A percentile compares a stretch with the other conserved stretches of the same genome.
Conservation (phyloP, 257 asterid species). For the Leonotis leonurus region DNA sequence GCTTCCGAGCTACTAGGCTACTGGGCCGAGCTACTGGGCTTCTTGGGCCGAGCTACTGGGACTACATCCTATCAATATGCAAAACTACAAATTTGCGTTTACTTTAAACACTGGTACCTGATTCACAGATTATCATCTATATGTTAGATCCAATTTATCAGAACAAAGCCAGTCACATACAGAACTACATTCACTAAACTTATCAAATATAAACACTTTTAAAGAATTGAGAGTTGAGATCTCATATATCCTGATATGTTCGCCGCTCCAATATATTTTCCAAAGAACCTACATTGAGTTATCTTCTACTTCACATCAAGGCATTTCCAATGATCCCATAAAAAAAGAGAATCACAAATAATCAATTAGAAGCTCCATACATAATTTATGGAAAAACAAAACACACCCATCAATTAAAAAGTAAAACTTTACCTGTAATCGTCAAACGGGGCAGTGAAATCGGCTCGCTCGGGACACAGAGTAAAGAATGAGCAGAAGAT, state of each 20-base stretch:
- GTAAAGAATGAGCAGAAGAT: background rate
- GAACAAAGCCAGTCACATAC: background rate
- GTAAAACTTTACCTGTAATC: conserved; percentile 20
- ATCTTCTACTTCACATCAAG: conserved; percentile 7
- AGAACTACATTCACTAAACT: background rate
- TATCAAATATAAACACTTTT: background rate
- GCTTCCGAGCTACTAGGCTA: too few species aligned
- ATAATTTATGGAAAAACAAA: conserved; percentile 1
- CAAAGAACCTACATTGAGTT: conserved; percentile 12
- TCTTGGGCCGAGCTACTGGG: too few species aligned
- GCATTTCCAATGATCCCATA: conserved; percentile 17
- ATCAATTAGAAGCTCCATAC: background rate
- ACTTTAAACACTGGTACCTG: background rate
- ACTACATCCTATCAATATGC: too few species aligned
- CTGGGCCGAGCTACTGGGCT: too few species aligned
- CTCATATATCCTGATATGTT: conserved; percentile 12
- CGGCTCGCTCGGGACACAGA: background rate
- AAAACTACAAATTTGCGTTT: background rate
- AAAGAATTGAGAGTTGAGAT: conserved; percentile 14
- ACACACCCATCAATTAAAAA: conserved; percentile 3
- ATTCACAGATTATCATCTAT: background rate
- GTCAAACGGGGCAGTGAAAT: conserved; percentile 10
- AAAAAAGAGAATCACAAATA: background rate
- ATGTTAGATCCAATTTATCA: background rate
- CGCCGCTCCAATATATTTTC: background rate